Base-by-base conservation (phyloP, 768 basidiomycete genomes). In the Cyclocybe cylindracea region DNA sequence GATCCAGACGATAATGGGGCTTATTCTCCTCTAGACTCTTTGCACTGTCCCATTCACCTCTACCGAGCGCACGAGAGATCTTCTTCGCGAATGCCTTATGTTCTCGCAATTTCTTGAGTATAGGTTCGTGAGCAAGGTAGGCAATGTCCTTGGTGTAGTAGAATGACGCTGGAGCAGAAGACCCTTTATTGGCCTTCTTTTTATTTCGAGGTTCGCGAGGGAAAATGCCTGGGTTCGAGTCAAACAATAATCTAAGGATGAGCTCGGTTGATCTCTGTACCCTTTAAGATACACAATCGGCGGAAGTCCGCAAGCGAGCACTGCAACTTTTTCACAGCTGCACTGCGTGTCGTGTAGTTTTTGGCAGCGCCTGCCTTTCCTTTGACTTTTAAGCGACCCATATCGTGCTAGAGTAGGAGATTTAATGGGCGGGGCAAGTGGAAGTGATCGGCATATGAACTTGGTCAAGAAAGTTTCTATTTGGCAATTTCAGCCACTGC, bases 41-140 rank as follows among this genome's bases (percentile, higher is more conserved):
- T 3, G 97, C 97, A 52, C 84, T 85, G 49, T 85, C 88, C 94
- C 94, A 99, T 78, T 99, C 95, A 37, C 90, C 89, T 49, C 95
- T 77, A 18, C 96, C 97, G 38, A 99, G 77, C 8, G 97, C 96
- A 50, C 91, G 81, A 41, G 92, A 87, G 40, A 99, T 81, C 71
- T 97, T 97, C 74, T 98, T 98, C 2, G 97, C 95, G 61, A 98
- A 98, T 1, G 94, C 87, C 69, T 99, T 99, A 76, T 99, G 97
- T 67, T 98, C 94, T 64, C 97, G 78, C 45, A 99, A 78, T 69
- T 93, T 97, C 68, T 84, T 86, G 19, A 99, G 77, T 9, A 98
- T 86, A 1, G 97, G 97, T 66, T 99, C 97, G 68, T 99, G 97
- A 4, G 93, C 87, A 33, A 99, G 84, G 71, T 96, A 98, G 50